A percentile compares a stretch with the other conserved stretches of the same genome.
Conservation (phyloP, 139 green algal genomes). For the Chlamydomonas schloesseri region DNA sequence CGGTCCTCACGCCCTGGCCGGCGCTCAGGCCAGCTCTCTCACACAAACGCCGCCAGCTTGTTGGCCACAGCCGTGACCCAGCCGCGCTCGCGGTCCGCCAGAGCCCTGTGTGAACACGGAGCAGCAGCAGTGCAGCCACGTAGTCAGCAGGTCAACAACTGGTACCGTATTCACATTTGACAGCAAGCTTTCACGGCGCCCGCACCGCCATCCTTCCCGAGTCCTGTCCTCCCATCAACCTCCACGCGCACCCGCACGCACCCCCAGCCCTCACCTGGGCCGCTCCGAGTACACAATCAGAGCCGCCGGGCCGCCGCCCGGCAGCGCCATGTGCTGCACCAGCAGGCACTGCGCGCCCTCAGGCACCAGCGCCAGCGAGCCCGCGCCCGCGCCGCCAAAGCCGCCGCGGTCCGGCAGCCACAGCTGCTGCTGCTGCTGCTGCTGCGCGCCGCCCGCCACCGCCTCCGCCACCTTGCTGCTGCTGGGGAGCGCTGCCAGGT, state of each 20-base stretch:
- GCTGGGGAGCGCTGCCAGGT: not conserved
- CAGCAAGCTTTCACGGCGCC: too few relatives aligned
- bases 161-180: too few relatives aligned
- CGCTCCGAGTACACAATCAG: conserved; percentile 74
- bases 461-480: not conserved
- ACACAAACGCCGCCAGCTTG: conserved; percentile 66
- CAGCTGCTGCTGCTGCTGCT: not conserved
- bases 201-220: too few relatives aligned
- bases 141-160: too few relatives aligned
- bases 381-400: conserved; percentile 37
- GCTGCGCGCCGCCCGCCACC: too few relatives aligned
- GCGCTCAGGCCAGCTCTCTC: not conserved
- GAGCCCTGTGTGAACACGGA: too few relatives aligned
- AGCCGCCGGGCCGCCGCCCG: conserved; percentile 23
- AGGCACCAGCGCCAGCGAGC: conserved; percentile 38
- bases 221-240: too few relatives aligned
- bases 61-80: conserved; percentile 70
- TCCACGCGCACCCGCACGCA: too few relatives aligned
- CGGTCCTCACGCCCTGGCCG: too few relatives aligned
- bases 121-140: too few relatives aligned
- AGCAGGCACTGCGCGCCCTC: conserved; percentile 50
- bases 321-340: conserved; percentile 36
- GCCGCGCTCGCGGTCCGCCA: conserved; percentile 69
- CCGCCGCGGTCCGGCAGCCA: conserved; percentile 57
- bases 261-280: conserved; percentile 40